A percentile compares a stretch with the other conserved stretches of the same genome.
phyloP scores from a whole-genome alignment of 495 filamentous ascomycete species.

The Podospora australis region DNA sequence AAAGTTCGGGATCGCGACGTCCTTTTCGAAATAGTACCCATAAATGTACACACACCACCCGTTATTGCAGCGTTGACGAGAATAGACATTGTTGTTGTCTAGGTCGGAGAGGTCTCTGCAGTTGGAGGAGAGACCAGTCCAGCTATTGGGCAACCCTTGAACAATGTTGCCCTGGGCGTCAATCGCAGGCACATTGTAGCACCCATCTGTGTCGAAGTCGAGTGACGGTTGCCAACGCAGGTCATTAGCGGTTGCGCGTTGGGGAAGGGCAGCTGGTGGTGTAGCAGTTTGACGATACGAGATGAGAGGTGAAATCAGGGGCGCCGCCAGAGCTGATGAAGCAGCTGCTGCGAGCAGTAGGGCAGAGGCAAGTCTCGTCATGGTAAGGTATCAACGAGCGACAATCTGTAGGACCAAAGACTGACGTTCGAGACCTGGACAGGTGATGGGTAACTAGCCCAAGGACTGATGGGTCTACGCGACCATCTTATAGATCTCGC shows the following conservation, averaged over 20 bases:
- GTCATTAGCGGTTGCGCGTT: conserved; percentile 35
- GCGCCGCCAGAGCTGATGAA: not conserved
- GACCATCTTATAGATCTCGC: too few relatives aligned
- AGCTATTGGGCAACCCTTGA: conserved; percentile 30
- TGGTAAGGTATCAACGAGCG: not conserved
- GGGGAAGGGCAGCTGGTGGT: conserved; percentile 32
- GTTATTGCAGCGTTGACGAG: conserved; percentile 38
- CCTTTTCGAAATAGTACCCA: conserved; percentile 46
- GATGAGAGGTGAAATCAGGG: not conserved
- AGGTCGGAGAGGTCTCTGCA: conserved; percentile 38
- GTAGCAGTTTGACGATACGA: conserved; percentile 4
- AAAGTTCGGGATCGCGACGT: conserved; percentile 31
- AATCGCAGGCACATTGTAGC: conserved; percentile 44
- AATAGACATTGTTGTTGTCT: conserved; percentile 41
- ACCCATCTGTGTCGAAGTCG: conserved; percentile 43
- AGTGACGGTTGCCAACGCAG: conserved; percentile 38
- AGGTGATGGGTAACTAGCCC: too few relatives aligned
- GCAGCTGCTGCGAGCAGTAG: conserved; percentile 1
- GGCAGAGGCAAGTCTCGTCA: not conserved
- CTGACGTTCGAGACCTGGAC: not conserved
- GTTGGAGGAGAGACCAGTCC: conserved; percentile 22
- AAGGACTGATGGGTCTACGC: too few relatives aligned
- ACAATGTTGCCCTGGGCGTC: conserved; percentile 29
- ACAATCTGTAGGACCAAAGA: not conserved
- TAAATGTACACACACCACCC: conserved; percentile 42